Evolutionary conservation across 768 basidiomycete species (phyloP), one percentile per base, ranked within the genome.

Genomic region (Dentipellis fragilis): DNA sequence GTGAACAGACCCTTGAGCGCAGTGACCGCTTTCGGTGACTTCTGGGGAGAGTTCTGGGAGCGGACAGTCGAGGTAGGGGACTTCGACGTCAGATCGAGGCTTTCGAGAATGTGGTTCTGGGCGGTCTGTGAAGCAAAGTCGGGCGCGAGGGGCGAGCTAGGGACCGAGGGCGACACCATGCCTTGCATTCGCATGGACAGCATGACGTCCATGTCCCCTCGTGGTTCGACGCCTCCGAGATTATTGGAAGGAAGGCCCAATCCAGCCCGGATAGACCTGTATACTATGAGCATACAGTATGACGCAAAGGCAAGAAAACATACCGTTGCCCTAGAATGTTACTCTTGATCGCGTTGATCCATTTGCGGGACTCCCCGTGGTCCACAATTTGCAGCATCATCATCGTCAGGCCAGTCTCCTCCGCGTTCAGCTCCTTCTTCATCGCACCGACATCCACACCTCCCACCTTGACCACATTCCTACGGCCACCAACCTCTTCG

Each of bases 191-290:
- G 83, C 75, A 90, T 87, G 34, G 85, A 84, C 37, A 90, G 74
- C 80, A 89, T 86, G 49, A 89, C 88, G 65, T 90, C 88, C 73
- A 90, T 80, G 64, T 90, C 88, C 6, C 88, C 88, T 48, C 82
- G 75, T 19, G 86, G 87, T 58, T 88, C 88, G 23, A 77, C 70
- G 14, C 71, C 72, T 19, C 74, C 71, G 3, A 71, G 61, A 19
- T 69, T 69, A 40, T 70, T 70, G 0, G 74, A 65, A 23, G 80
- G 69, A 21, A 73, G 68, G 36, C 80, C 78, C 11, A 89, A 67
- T 14, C 87, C 87, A 9, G 83, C 85, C 19, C 85, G 83, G 23
- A 85, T 70, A 39, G 85, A 81, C 61, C 87, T 89, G 57, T 2
- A 52, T 6, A 29, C 29, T 29, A 29, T 29, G 29, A 29, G 29